These are phyloP conservation scores for Endotrypanum monterogeii DNA, from an alignment of 208 protist species.

Conservation along the genomic window DNA sequence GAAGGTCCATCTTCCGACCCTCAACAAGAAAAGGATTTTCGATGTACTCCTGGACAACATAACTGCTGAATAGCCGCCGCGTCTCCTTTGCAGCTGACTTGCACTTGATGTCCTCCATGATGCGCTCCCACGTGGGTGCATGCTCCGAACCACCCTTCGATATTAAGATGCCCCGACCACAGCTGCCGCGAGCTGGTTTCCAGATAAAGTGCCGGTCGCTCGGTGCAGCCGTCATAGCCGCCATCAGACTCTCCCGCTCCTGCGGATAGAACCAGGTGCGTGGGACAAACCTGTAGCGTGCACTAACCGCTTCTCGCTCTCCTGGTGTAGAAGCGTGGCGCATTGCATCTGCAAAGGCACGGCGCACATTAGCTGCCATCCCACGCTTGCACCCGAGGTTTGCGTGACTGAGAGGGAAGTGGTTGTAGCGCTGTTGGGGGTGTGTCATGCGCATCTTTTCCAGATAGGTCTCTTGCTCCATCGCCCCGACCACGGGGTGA, in stretches of 20 bases:
- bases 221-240: slow-evolving; percentile 40
- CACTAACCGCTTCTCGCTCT: slow-evolving; percentile 5
- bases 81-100: slow-evolving; percentile 27
- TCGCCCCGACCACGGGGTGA: slow-evolving; percentile 4
- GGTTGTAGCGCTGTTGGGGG: slow-evolving; percentile 77
- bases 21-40: slow-evolving; percentile 92
- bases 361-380: slow-evolving; percentile 60
- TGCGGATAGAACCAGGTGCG: slow-evolving; percentile 85
- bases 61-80: slow-evolving; percentile 40
- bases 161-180: slow-evolving; percentile 86
- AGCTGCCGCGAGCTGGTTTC: slow-evolving; percentile 91
- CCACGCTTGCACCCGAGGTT: slow-evolving; percentile 88
- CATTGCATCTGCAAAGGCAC: slow-evolving; percentile 5
- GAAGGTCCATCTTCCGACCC: slow-evolving; percentile 95
- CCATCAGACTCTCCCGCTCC: slow-evolving; percentile 53
- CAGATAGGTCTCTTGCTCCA: slow-evolving; percentile 21
- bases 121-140: slow-evolving; percentile 43
- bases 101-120: slow-evolving; percentile 61
- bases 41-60: slow-evolving; percentile 95
- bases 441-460: slow-evolving; percentile 21
- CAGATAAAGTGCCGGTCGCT: slow-evolving; percentile 72
- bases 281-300: slow-evolving; percentile 65
- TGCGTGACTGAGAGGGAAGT: slow-evolving; percentile 82
- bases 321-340: slow-evolving; percentile 4
- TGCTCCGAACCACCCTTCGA: slow-evolving; percentile 51